Percentiles rank a stretch among this genome's conserved stretches.
Conservation (phyloP, 1,139 yeast species). For the Suzukiozyma palmioleophila region DNA sequence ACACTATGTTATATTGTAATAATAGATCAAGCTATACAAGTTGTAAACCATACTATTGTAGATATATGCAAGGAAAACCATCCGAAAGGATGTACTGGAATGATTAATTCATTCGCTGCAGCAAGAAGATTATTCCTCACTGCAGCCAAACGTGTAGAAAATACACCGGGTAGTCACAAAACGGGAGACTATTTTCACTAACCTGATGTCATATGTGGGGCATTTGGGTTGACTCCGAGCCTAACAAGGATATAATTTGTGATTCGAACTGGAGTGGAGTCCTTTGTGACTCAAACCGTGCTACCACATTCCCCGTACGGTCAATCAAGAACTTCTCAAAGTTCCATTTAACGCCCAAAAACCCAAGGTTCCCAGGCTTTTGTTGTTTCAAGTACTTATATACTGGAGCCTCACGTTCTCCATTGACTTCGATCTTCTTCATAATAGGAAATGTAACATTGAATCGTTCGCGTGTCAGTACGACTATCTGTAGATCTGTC, state of each 20-base stretch:
- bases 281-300: constrained; percentile 65
- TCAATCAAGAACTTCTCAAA: constrained; percentile 86
- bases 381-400: constrained; percentile 27
- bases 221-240: background rate
- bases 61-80: no score
- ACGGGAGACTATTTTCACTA: no score
- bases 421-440: constrained; percentile 36
- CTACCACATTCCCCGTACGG: constrained; percentile 65
- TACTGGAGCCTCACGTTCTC: constrained; percentile 25
- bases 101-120: no score
- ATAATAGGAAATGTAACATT: constrained; percentile 47
- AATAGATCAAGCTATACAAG: background rate
- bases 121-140: no score
- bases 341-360: constrained; percentile 87
- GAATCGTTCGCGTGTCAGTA: constrained; percentile 61
- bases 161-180: no score
- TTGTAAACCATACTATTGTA: no score
- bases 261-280: constrained; percentile 58
- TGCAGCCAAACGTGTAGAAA: no score
- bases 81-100: no score
- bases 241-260: constrained; percentile 26
- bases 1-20: background rate
- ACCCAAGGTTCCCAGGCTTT: constrained; percentile 58
- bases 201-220: no score
- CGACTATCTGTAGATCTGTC: constrained; percentile 56